Base-by-base conservation (phyloP, 192 early-diverging fungal species). In the Diversispora epigaea region DNA sequence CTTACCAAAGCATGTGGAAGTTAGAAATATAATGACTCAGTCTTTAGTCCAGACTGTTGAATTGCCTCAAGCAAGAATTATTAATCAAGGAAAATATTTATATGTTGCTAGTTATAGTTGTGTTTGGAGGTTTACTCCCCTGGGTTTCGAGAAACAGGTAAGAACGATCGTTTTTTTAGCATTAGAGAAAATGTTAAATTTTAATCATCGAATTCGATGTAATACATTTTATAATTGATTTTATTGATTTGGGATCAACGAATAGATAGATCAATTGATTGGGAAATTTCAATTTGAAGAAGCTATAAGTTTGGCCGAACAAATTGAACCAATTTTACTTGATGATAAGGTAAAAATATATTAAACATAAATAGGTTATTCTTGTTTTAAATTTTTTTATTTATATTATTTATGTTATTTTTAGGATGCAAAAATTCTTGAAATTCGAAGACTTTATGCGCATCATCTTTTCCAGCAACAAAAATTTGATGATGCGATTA, bases 1-100 rank as follows among this genome's bases (percentile, higher is more conserved):
- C 45, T 71, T 91, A 45, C 79, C 85, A 5, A 83, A 84, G 4
- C 84, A 91, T 47, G 88, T 98, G 0, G 93, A 96, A 77, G 92
- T 98, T 15, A 87, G 93, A 76, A 95, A 93, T 61, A 89, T 97
- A 58, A 90, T 85, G 56, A 92, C 93, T 0, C 89, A 91, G 61
- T 88, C 88, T 3, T 79, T 95, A 22, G 92, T 98, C 4, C 97
- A 98, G 78, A 84, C 86, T 43, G 86, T 95, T 12, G 85, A 89
- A 17, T 82, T 98, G 40, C 76, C 85, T 1, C 84, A 91, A 43
- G 84, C 87, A 44, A 81, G 84, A n/a, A 82, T 89, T 47, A 83
- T 90, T 49, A 84, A 88, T 57, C 86, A 88, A 77, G 92, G 92
- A 45, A 92, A 92, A 72, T 86, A 90, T 22, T 84, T 93, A 15